These are phyloP conservation scores for Calocybe indica DNA, from an alignment of 768 basidiomycete genomes.

Conservation along the genomic window DNA sequence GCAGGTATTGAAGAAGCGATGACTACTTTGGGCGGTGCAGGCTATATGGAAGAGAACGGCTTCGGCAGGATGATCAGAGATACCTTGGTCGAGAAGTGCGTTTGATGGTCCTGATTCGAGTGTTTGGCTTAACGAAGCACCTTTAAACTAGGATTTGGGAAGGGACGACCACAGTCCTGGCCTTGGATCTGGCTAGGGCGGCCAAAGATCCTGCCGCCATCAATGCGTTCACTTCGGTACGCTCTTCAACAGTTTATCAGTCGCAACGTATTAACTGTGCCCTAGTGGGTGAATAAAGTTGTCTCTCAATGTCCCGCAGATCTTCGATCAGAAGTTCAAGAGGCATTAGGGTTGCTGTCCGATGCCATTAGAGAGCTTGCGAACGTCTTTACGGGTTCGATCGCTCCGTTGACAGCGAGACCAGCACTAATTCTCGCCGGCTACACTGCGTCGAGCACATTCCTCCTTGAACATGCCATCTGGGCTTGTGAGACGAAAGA, in stretches of 20 bases:
- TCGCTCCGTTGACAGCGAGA: slow-evolving; percentile 44
- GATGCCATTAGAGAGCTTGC: slow-evolving; percentile 34
- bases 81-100: slow-evolving; percentile 61
- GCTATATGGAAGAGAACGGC: slow-evolving; percentile 81
- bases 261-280: not conserved
- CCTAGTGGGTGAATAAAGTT: slow-evolving; percentile 47
- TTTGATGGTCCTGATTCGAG: not conserved
- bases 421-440: slow-evolving; percentile 57
- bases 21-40: slow-evolving; percentile 68
- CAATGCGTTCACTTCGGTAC: slow-evolving; percentile 43
- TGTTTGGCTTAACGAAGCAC: not conserved
- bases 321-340: slow-evolving; percentile 21
- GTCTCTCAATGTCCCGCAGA: slow-evolving; percentile 34
- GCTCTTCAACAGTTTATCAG: slow-evolving; percentile 11
- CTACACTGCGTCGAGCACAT: slow-evolving; percentile 43
- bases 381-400: slow-evolving; percentile 31
- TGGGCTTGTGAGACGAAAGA: slow-evolving; percentile 41
- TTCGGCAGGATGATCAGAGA: slow-evolving; percentile 67
- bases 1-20: slow-evolving; percentile 70
- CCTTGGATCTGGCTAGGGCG: slow-evolving; percentile 60
- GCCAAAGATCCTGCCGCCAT: slow-evolving; percentile 38
- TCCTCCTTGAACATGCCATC: slow-evolving; percentile 63
- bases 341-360: slow-evolving; percentile 26
- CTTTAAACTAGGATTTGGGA: slow-evolving; percentile 61
- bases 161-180: slow-evolving; percentile 63